Percentiles rank a stretch among this genome's conserved stretches.
Evolutionary conservation across 139 green algal genomes (phyloP).

Genomic region (Coelastrella sp.): DNA sequence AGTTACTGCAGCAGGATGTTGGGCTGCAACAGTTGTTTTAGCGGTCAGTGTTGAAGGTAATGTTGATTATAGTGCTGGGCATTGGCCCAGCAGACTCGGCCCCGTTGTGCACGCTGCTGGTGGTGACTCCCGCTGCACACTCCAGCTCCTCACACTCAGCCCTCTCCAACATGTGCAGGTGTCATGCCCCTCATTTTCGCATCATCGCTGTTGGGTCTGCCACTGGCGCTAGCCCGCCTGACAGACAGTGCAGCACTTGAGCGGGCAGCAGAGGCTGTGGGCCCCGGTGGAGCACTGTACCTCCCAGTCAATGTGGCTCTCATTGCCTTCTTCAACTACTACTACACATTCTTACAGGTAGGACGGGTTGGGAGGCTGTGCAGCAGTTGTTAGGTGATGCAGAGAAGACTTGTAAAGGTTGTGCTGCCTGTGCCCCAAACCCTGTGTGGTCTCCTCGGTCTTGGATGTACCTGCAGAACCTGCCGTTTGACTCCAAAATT

Average conservation of each 20-base stretch:
- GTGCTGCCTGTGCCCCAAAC: too few relatives aligned
- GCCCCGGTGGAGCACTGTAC: conserved; percentile 86
- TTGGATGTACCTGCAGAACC: too few relatives aligned
- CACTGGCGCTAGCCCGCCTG: conserved; percentile 87
- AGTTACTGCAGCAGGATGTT: background rate
- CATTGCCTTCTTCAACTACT: conserved; percentile 99
- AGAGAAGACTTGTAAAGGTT: too few relatives aligned
- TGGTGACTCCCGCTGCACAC: too few relatives aligned
- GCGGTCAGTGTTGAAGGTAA: too few relatives aligned
- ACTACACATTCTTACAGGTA: conserved; percentile 99
- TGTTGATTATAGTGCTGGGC: too few relatives aligned
- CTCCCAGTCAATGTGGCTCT: conserved; percentile 92
- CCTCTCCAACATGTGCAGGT: conserved; percentile 52
- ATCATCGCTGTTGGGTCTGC: conserved; percentile 93
- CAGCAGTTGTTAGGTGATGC: background rate
- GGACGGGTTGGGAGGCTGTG: background rate
- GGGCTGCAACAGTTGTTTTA: too few relatives aligned
- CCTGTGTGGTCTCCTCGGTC: too few relatives aligned
- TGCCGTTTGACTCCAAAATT: too few relatives aligned
- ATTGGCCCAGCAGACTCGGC: too few relatives aligned
- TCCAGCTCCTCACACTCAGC: too few relatives aligned
- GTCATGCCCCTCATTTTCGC: conserved; percentile 99
- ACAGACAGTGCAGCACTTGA: conserved; percentile 73
- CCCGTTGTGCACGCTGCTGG: too few relatives aligned
- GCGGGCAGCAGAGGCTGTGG: conserved; percentile 72